Evolutionary conservation across 306 rosid genomes (phyloP).

Genomic region (Crotalaria pallida): DNA sequence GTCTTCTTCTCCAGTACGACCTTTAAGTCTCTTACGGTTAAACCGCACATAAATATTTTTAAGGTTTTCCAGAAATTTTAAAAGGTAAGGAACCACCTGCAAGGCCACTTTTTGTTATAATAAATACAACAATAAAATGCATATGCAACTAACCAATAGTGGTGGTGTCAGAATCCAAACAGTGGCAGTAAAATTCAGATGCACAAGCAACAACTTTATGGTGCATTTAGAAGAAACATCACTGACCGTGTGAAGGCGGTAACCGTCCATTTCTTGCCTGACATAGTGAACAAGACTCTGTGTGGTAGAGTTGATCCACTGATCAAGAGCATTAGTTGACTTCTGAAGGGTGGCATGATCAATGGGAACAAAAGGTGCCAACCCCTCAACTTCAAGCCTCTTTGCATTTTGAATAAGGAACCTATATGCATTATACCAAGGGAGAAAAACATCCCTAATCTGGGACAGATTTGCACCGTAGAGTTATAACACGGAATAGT

Average conservation of each 20-base stretch:
- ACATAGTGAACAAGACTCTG: constrained; percentile 86
- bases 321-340: constrained; percentile 88
- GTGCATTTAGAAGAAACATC: not conserved
- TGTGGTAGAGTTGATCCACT: constrained; percentile 98
- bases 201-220: not conserved
- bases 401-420: constrained; percentile 92
- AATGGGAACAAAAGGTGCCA: constrained; percentile 53
- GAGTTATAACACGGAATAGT: not conserved
- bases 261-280: constrained; percentile 83
- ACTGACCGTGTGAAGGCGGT: constrained; percentile 86
- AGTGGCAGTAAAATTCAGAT: not conserved
- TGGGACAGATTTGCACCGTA: constrained; percentile 28
- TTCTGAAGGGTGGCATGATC: constrained; percentile 63
- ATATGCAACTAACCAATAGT: not conserved
- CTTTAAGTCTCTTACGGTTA: constrained; percentile 98
- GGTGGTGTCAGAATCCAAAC: not conserved
- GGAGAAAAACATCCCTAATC: constrained; percentile 96
- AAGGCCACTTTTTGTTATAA: constrained; percentile 1
- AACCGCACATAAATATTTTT: constrained; percentile 91
- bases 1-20: constrained; percentile 94
- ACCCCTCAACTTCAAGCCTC: constrained; percentile 90
- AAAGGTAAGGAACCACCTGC: constrained; percentile 93
- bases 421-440: constrained; percentile 96
- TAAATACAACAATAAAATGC: not conserved
- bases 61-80: constrained; percentile 91